phyloP scores from a whole-genome alignment of 176 grass and related monocot genomes.

The Echinochloa phyllopogon region DNA sequence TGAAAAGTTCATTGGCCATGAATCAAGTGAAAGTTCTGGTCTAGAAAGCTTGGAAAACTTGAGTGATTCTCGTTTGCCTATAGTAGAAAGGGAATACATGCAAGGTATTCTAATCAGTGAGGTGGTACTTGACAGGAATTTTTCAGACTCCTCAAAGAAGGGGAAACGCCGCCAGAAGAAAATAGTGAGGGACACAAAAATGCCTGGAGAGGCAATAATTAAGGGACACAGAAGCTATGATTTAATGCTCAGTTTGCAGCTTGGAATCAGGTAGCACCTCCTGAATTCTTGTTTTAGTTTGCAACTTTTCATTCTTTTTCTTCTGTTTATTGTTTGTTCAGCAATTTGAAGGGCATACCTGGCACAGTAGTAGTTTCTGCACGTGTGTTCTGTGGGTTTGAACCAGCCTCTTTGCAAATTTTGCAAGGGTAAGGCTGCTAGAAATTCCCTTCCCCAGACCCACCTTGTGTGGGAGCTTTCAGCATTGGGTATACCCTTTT shows the following conservation, averaged over 20 bases:
- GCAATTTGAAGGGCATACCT: not conserved
- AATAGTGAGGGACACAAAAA: conserved; percentile 74
- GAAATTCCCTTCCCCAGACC: no score
- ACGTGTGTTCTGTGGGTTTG: not conserved
- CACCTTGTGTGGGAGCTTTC: no score
- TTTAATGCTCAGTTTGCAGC: conserved; percentile 96
- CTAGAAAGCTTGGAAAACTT: conserved; percentile 48
- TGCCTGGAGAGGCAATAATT: conserved; percentile 84
- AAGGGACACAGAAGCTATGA: conserved; percentile 96
- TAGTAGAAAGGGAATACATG: conserved; percentile 95
- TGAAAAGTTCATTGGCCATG: conserved; percentile 70
- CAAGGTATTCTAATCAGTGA: conserved; percentile 97
- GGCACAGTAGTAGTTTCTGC: not conserved
- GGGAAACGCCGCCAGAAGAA: conserved; percentile 67
- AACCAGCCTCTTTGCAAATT: not conserved
- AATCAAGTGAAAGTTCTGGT: conserved; percentile 49
- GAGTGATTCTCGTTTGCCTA: conserved; percentile 57
- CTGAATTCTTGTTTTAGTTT: not conserved
- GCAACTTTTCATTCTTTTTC: not conserved
- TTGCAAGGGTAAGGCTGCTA: no score
- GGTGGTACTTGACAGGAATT: conserved; percentile 59
- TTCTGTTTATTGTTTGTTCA: not conserved
- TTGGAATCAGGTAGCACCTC: conserved; percentile 85
- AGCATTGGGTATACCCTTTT: not conserved
- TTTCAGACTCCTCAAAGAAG: conserved; percentile 64